Evolutionary conservation across 768 basidiomycete genomes (phyloP).

Genomic region (Mycena kentingensis): DNA sequence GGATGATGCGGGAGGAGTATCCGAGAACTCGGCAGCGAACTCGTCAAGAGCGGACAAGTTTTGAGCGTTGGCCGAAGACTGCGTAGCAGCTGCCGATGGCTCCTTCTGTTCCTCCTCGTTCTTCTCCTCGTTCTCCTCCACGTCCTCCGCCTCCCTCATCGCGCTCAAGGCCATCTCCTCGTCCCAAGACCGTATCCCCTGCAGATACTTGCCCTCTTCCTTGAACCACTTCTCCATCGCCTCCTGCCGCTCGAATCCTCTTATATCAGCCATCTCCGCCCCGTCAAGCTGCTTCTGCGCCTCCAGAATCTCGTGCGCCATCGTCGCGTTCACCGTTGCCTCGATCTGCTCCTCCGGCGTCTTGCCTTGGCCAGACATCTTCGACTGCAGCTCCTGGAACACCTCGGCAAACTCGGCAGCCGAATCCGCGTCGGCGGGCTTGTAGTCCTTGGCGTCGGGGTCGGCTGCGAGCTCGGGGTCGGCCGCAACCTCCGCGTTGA

Average conservation of each 20-base stretch:
- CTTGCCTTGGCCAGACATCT: background rate
- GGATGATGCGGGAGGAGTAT: background rate
- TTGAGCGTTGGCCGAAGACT: background rate
- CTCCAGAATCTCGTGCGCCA: background rate
- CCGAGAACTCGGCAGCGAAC: background rate
- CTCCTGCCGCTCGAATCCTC: conserved; percentile 2
- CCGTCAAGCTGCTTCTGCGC: background rate
- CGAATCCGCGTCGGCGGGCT: too few relatives aligned
- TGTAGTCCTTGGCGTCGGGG: background rate
- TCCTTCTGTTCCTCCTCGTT: background rate
- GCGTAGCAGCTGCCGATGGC: background rate
- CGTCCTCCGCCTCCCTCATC: background rate
- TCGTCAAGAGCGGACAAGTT: background rate
- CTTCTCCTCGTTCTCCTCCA: background rate
- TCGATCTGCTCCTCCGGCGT: background rate
- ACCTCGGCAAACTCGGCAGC: background rate
- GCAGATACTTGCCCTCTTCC: background rate
- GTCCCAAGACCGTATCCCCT: background rate
- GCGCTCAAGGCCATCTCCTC: conserved; percentile 29
- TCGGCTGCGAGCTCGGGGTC: conserved; percentile 5
- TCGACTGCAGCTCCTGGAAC: background rate
- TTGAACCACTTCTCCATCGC: background rate
- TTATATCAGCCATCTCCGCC: background rate
- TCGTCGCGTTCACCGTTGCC: background rate
- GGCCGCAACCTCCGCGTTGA: background rate